Conservation (phyloP, 495 filamentous ascomycete genomes). For the Cercophora newfieldiana region DNA sequence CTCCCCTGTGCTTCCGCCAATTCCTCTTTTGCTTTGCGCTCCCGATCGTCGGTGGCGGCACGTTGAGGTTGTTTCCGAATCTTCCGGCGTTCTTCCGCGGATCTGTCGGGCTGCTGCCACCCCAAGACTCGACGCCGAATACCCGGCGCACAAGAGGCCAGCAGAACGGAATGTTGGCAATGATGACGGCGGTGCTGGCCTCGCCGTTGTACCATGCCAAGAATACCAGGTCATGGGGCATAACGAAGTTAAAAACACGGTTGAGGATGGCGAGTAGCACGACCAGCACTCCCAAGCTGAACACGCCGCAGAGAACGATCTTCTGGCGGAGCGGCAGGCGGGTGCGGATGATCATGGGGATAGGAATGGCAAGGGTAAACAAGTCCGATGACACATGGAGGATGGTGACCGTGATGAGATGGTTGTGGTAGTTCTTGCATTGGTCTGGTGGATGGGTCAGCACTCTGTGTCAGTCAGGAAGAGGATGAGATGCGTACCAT, state of each 20-base stretch:
- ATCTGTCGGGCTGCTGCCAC: neutral
- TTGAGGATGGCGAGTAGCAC: conserved; percentile 45
- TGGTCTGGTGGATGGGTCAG: conserved; percentile 25
- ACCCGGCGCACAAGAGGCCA: conserved; percentile 29
- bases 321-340: conserved; percentile 44
- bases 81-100: neutral
- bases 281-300: conserved; percentile 39
- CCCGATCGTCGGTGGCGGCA: neutral
- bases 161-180: conserved; percentile 49
- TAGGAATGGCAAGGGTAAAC: conserved; percentile 46
- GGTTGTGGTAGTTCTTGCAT: conserved; percentile 50
- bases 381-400: conserved; percentile 55
- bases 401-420: conserved; percentile 45
- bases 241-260: conserved; percentile 48
- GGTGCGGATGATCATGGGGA: conserved; percentile 42
- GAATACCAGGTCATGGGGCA: conserved; percentile 43
- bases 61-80: neutral
- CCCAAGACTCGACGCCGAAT: neutral
- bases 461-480: neutral
- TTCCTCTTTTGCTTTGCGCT: neutral
- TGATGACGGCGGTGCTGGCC: conserved; percentile 45
- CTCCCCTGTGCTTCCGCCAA: neutral
- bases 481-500: neutral
- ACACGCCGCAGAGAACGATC: conserved; percentile 42
- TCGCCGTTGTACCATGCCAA: conserved; percentile 55